Conservation (phyloP, 768 basidiomycete genomes). For the Suillus clintonianus region DNA sequence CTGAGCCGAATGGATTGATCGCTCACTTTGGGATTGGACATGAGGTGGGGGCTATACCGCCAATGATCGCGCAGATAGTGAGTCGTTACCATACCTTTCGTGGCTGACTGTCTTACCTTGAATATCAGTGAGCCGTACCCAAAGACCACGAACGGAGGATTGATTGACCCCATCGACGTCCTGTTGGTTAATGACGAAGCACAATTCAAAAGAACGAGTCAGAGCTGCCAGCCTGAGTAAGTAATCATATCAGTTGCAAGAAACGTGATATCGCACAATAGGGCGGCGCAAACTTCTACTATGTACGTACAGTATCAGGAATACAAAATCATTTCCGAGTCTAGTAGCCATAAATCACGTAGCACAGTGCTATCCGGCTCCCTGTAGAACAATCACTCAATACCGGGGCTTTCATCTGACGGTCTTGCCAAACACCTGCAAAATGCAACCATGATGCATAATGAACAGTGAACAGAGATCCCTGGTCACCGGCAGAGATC, state of each 20-base stretch:
- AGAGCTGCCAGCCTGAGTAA: too few relatives aligned
- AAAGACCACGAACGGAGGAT: conserved; percentile 69
- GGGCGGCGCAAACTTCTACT: too few relatives aligned
- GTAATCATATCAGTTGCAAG: too few relatives aligned
- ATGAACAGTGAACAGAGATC: neutral
- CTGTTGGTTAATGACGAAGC: neutral
- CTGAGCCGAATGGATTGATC: neutral
- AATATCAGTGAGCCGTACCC: conserved; percentile 94
- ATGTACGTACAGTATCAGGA: neutral
- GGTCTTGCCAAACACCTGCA: too few relatives aligned
- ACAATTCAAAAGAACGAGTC: neutral
- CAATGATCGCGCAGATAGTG: neutral
- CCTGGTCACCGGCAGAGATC: neutral
- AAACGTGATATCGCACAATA: too few relatives aligned
- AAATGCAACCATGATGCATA: neutral
- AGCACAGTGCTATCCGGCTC: neutral
- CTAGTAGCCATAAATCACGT: too few relatives aligned
- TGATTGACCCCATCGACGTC: neutral
- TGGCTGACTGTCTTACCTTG: conserved; percentile 54
- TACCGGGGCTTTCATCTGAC: neutral
- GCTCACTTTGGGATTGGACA: conserved; percentile 63
- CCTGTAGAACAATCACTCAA: neutral
- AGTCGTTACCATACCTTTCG: neutral
- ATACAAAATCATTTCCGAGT: neutral
- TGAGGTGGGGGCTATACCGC: conserved; percentile 76